Conservation (phyloP, 306 rosid species). For the Quercus berberidifolia region DNA sequence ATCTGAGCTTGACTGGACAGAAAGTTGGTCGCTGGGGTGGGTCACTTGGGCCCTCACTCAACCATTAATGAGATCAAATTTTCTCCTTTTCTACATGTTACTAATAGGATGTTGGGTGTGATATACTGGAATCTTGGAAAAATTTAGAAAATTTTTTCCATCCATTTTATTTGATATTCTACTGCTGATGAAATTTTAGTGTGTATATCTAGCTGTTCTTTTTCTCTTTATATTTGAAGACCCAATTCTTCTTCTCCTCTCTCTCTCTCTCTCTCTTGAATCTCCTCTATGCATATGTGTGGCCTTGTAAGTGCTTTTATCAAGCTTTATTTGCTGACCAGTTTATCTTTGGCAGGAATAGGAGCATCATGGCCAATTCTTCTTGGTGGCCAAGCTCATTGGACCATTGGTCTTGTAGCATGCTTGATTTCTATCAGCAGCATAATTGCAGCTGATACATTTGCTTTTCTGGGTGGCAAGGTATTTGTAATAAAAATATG, state of each 20-base stretch:
- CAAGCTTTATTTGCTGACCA: not conserved
- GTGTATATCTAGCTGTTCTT: not conserved
- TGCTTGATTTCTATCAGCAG: conserved; percentile 78
- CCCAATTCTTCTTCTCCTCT: not conserved
- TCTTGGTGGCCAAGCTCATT: conserved; percentile 69
- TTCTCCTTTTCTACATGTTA: too few relatives aligned
- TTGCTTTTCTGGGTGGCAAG: conserved; percentile 94
- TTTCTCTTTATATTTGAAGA: not conserved
- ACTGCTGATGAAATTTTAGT: not conserved
- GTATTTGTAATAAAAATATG: conserved; percentile 26
- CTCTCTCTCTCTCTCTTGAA: not conserved
- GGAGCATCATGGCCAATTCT: conserved; percentile 51
- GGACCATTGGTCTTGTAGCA: conserved; percentile 99
- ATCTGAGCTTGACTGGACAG: too few relatives aligned
- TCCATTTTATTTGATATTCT: not conserved
- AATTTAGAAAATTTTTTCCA: not conserved
- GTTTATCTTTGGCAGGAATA: conserved; percentile 30
- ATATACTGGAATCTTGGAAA: not conserved
- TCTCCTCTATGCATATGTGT: not conserved
- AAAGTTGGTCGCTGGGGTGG: too few relatives aligned
- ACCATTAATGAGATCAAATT: too few relatives aligned
- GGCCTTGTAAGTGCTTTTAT: not conserved
- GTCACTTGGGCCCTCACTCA: too few relatives aligned
- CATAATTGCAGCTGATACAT: conserved; percentile 91
- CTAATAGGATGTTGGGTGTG: too few relatives aligned